Base-by-base conservation (phyloP, 2,329 filamentous ascomycete species). In the Pseudopithomyces maydicus region DNA sequence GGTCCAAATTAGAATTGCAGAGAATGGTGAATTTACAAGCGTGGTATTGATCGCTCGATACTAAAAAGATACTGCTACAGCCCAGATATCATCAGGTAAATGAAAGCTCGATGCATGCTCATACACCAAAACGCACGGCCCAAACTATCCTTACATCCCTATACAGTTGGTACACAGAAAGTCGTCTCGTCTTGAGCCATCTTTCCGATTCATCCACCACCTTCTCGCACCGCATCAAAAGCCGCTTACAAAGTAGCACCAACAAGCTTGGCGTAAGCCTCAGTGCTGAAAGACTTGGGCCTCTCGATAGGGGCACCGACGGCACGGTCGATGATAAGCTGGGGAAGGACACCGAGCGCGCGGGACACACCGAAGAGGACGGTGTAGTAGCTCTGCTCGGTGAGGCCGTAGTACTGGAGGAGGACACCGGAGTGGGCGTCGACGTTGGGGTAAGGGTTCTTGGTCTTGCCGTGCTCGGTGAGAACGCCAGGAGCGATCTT, bases 391-490 rank as follows among this genome's bases (percentile, higher is more conserved):
- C 89, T 98, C 81, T 95, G 90, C 87, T 99, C 94, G 64, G 91
- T 98, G 79, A 99, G 85, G 75, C 95, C 95, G 84, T 99, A 99
- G 90, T 99, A 95, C 85, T 99, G 95, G 71, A 99, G 91, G 67
- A 99, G 91, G 68, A 99, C 95, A 86, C 95, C 95, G 32, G 93
- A 97, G 90, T 98, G 95, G 75, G 94, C 93, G 77, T 98, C 94
- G 75, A 98, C 93, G 85, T 98, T 98, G 81, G 95, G 95, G 87
- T 86, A 98, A 68, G 94, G 94, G 90, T 98, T 97, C 91, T 98
- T 98, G 86, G 94, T 98, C 91, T 99, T 99, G 84, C 95, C 95
- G 85, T 99, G 95, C 89, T 99, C 92, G 68, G 95, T 99, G 79
- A 99, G 86, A 73, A 99, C 95, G 75, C 90, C 90, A 66, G 95